These are phyloP conservation scores for Ogataea thermomethanolica DNA, from an alignment of 805 yeast species.

Conservation along the genomic window DNA sequence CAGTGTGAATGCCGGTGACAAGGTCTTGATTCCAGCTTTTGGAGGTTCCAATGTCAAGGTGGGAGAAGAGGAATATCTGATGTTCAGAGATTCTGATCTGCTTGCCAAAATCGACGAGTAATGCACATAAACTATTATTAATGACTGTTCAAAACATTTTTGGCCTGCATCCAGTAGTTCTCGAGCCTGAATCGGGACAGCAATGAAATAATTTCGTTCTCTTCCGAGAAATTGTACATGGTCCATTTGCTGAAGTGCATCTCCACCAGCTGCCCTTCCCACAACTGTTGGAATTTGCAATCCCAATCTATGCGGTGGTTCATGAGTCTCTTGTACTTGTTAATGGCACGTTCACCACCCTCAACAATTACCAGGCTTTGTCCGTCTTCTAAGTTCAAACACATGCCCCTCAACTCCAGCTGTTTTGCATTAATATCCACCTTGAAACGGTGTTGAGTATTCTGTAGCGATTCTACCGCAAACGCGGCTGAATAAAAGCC, in stretches of 20 bases:
- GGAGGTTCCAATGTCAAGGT: conserved; percentile 91
- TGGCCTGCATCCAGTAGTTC: conserved; percentile 53
- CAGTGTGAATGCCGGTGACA: conserved; percentile 84
- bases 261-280: conserved; percentile 67
- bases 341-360: conserved; percentile 63
- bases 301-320: conserved; percentile 66
- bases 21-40: conserved; percentile 88
- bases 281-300: conserved; percentile 43
- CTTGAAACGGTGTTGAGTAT: conserved; percentile 68
- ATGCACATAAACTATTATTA: conserved; percentile 3
- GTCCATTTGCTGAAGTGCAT: conserved; percentile 68
- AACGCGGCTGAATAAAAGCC: conserved; percentile 62
- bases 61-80: conserved; percentile 50
- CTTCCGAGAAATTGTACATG: conserved; percentile 48
- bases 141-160: conserved; percentile 1
- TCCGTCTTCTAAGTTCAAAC: conserved; percentile 41
- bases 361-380: conserved; percentile 66
- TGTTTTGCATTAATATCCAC: conserved; percentile 81
- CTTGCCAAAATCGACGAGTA: conserved; percentile 81
- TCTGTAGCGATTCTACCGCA: conserved; percentile 47
- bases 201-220: conserved; percentile 47
- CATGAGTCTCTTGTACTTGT: conserved; percentile 61
- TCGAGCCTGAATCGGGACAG: conserved; percentile 52
- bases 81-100: conserved; percentile 92
- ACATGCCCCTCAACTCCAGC: conserved; percentile 59